Conservation (phyloP, 75 land plant species). For the Chamaecyparis obtusa region DNA sequence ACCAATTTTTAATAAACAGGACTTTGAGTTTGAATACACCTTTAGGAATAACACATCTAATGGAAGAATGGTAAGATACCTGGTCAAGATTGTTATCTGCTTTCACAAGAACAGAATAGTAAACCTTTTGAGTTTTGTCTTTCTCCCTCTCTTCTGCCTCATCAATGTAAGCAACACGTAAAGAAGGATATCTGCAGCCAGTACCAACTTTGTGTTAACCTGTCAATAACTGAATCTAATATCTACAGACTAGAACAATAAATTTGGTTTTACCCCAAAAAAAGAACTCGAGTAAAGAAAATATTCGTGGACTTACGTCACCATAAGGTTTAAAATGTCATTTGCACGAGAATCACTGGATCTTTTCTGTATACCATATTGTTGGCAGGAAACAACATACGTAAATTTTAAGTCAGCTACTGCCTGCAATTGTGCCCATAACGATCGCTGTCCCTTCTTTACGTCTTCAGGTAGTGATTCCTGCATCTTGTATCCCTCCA, state of each 20-base stretch:
- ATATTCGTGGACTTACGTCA: conserved; percentile 33
- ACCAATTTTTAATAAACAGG: background rate
- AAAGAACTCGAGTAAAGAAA: background rate
- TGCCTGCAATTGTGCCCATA: conserved; percentile 70
- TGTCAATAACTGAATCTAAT: background rate
- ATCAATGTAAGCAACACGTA: conserved; percentile 95
- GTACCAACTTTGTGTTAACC: background rate
- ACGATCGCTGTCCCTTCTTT: conserved; percentile 46
- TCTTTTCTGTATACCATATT: conserved; percentile 73
- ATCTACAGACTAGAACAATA: no score
- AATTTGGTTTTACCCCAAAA: background rate
- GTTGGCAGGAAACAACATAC: conserved; percentile 84
- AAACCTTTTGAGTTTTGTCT: conserved; percentile 68
- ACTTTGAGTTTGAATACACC: background rate
- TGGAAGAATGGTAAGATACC: conserved; percentile 34
- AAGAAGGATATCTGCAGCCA: conserved; percentile 68
- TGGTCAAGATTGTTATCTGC: conserved; percentile 86
- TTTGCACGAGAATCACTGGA: conserved; percentile 62
- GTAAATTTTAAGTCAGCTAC: conserved; percentile 94
- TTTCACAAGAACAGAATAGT: conserved; percentile 90
- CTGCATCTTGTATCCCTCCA: conserved; percentile 8
- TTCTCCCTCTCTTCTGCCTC: conserved; percentile 73
- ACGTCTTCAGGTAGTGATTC: background rate
- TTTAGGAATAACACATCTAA: background rate
- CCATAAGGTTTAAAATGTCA: conserved; percentile 78